Conservation (phyloP, 768 basidiomycete species). For the Leccinum broughii region DNA sequence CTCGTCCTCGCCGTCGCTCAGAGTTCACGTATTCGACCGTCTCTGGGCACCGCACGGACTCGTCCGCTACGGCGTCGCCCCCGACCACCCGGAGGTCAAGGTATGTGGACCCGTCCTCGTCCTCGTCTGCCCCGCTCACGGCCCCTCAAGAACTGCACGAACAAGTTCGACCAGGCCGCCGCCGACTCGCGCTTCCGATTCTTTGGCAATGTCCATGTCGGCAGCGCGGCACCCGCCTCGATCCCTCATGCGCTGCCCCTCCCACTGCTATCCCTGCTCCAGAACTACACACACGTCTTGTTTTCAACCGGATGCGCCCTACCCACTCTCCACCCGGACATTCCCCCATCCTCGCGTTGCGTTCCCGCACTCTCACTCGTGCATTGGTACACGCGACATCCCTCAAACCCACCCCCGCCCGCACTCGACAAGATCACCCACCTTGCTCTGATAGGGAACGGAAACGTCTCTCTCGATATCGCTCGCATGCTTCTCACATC, state of each 20-base stretch:
- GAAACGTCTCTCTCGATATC: constrained; percentile 92
- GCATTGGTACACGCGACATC: constrained; percentile 96
- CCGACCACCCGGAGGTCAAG: constrained; percentile 99
- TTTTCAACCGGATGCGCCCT: constrained; percentile 85
- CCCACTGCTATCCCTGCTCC: constrained; percentile 58
- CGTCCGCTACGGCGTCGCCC: constrained; percentile 94
- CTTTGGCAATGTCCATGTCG: constrained; percentile 87
- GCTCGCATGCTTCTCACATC: constrained; percentile 86
- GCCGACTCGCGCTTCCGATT: constrained; percentile 80
- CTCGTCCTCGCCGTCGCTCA: constrained; percentile 38
- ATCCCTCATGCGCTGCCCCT: constrained; percentile 58
- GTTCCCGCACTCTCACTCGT: constrained; percentile 82
- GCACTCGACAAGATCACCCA: constrained; percentile 65
- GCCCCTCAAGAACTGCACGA: constrained; percentile 78
- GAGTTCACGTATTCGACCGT: constrained; percentile 87
- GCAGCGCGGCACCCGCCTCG: constrained; percentile 32
- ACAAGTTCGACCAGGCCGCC: constrained; percentile 88
- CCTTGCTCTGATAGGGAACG: constrained; percentile 87
- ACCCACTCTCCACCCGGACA: constrained; percentile 55
- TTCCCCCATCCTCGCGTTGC: constrained; percentile 50
- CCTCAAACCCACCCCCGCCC: constrained; percentile 60
- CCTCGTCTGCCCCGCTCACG: constrained; percentile 13
- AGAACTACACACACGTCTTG: constrained; percentile 81
- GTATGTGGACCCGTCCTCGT: constrained; percentile 30
- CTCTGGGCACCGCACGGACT: constrained; percentile 94